phyloP scores from a whole-genome alignment of 306 rosid species.

The Hippophae tibetana region DNA sequence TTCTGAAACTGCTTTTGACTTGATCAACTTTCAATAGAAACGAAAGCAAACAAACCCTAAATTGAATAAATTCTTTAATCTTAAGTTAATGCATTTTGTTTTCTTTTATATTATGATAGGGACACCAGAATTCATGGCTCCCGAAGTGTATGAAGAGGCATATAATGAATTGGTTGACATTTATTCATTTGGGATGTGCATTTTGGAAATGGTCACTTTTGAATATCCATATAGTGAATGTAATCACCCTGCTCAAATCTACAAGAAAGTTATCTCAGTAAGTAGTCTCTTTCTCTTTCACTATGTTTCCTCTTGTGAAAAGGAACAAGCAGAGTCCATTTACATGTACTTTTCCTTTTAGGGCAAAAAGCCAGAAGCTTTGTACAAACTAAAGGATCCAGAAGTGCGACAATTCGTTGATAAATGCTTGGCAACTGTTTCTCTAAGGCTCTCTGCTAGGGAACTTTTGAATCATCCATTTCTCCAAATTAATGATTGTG shows the following conservation, averaged over 20 bases:
- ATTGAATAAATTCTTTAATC: slow-evolving; percentile 11
- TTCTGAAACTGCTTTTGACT: not conserved
- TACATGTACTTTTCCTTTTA: slow-evolving; percentile 23
- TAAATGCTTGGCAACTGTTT: slow-evolving; percentile 79
- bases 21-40: not conserved
- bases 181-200: slow-evolving; percentile 94
- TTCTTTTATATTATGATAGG: slow-evolving; percentile 32
- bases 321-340: slow-evolving; percentile 17
- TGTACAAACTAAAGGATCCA: slow-evolving; percentile 76
- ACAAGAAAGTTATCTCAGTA: slow-evolving; percentile 94
- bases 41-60: too few species aligned
- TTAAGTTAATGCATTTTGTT: slow-evolving; percentile 15
- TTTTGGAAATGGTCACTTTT: slow-evolving; percentile 90
- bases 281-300: slow-evolving; percentile 31
- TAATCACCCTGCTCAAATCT: slow-evolving; percentile 87
- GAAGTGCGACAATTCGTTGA: slow-evolving; percentile 73
- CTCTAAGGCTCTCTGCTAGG: slow-evolving; percentile 69
- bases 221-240: slow-evolving; percentile 97
- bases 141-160: slow-evolving; percentile 86
- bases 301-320: slow-evolving; percentile 12
- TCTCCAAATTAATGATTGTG: slow-evolving; percentile 54
- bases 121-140: slow-evolving; percentile 99
- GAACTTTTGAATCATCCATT: slow-evolving; percentile 84
- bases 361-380: slow-evolving; percentile 88
- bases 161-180: slow-evolving; percentile 91